Evolutionary conservation across 1,139 yeast species (phyloP).

Genomic region (Maudiozyma humilis): DNA sequence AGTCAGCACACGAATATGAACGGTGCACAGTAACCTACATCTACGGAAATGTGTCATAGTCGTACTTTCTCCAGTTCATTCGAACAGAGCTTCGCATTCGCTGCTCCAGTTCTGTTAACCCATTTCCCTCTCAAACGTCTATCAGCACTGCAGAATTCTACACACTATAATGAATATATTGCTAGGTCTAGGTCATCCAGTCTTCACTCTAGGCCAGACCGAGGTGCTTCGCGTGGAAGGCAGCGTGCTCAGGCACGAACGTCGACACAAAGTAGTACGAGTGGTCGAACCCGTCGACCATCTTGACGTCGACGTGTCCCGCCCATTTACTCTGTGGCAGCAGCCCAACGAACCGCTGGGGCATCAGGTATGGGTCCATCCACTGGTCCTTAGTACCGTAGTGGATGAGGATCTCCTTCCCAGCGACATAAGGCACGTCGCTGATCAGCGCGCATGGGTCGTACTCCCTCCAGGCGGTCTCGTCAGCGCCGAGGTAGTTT

Average conservation of each 20-base stretch:
- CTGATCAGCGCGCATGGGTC: slow-evolving; percentile 75
- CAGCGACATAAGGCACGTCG: slow-evolving; percentile 37
- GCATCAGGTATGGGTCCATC: slow-evolving; percentile 61
- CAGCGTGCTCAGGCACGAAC: slow-evolving; percentile 77
- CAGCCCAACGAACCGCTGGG: slow-evolving; percentile 65
- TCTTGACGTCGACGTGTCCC: slow-evolving; percentile 50
- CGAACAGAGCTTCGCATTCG: no score
- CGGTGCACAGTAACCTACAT: no score
- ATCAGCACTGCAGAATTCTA: no score
- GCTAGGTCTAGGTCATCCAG: no score
- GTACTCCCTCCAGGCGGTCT: slow-evolving; percentile 54
- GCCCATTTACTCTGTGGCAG: slow-evolving; percentile 51
- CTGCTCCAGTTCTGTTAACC: no score
- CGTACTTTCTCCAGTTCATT: no score
- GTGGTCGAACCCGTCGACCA: slow-evolving; percentile 85
- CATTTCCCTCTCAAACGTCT: no score
- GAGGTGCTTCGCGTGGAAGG: slow-evolving; percentile 74
- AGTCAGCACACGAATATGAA: no score
- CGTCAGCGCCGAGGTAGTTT: slow-evolving; percentile 58
- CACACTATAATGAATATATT: no score
- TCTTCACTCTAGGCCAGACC: slow-evolving; percentile 43
- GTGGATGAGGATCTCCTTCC: slow-evolving; percentile 61
- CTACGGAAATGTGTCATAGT: no score
- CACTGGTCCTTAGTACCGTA: slow-evolving; percentile 74
- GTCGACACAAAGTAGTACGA: slow-evolving; percentile 78